These are phyloP conservation scores for Chaetomium strumarium DNA, from an alignment of 2,329 filamentous ascomycete genomes.

Conservation along the genomic window DNA sequence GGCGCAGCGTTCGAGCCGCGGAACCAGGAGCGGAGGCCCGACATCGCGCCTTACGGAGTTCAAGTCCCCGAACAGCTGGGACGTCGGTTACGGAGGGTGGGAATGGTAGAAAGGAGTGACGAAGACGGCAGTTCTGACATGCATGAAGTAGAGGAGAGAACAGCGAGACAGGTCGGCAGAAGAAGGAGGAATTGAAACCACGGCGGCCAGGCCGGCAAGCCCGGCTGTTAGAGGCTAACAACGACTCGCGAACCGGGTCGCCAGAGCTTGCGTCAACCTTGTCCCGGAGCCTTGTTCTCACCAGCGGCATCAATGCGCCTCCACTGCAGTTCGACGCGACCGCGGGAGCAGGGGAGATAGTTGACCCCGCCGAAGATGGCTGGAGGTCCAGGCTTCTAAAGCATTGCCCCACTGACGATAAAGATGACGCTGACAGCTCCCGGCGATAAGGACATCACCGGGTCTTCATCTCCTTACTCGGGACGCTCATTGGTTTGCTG, in stretches of 20 bases:
- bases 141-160: background rate
- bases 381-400: no score
- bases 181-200: background rate
- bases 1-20: conserved; percentile 33
- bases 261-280: background rate
- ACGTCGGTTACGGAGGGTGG: conserved; percentile 11
- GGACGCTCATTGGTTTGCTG: no score
- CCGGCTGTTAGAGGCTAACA: background rate
- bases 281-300: background rate
- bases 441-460: background rate
- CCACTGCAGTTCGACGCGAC: no score
- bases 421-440: no score
- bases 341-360: background rate
- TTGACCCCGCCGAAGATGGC: background rate
- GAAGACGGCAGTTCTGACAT: background rate
- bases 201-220: background rate
- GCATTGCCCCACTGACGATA: no score
- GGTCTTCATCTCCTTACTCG: background rate
- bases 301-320: background rate
- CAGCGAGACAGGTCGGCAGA: background rate
- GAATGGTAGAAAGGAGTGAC: background rate
- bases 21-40: conserved; percentile 44
- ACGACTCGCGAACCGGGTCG: background rate
- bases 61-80: background rate
- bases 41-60: conserved; percentile 23